Base-by-base conservation (phyloP, 2,329 filamentous ascomycete genomes). In the Aureobasidium sp. region DNA sequence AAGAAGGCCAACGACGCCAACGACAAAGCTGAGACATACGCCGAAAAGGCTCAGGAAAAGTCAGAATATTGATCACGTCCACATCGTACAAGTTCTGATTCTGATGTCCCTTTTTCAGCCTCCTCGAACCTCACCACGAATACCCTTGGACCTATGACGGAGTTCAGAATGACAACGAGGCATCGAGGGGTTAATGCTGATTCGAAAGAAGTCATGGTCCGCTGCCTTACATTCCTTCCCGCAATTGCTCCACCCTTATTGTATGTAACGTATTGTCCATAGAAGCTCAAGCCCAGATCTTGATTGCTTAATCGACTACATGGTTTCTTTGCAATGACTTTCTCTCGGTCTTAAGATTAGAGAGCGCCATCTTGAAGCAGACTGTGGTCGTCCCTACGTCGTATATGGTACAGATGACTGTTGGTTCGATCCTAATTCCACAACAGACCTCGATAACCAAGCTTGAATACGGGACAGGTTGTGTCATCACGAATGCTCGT, bases 1-100 rank as follows among this genome's bases (percentile, higher is more conserved):
- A 66, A 69, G 62, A 64, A 71, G 62, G 68, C 68, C 66, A 46
- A 32, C 55, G 42, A 58, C 7, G 69, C 66, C 39, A 65, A 73
- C 63, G 63, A 69, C 55, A 67, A 66, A 47, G 67, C 67, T 34
- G 64, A 67, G 60, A 62, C 68, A 58, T 66, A 64, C 12, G 68
- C 69, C 64, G 66, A 68, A 62, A 65, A 69, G 63, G 66, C 63
- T 10, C 62, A 68, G 63, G 62, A 66, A 42, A 58, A 62, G 61
- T 48, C 53, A 34, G 50, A 32, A 59, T 59, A 27, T 17, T 48
- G 55, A 59, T 36, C 29, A 48, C 42, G 6, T 44, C 55, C 56
- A 27, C 23, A 48, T 26, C 9, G 8, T 15, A 29, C 39, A 20
- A 59, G 42, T 20, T 37, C 37, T 39, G 32, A 42, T 60, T 60